These are phyloP conservation scores for Canavalia gladiata DNA, from an alignment of 306 rosid species.

Conservation along the genomic window DNA sequence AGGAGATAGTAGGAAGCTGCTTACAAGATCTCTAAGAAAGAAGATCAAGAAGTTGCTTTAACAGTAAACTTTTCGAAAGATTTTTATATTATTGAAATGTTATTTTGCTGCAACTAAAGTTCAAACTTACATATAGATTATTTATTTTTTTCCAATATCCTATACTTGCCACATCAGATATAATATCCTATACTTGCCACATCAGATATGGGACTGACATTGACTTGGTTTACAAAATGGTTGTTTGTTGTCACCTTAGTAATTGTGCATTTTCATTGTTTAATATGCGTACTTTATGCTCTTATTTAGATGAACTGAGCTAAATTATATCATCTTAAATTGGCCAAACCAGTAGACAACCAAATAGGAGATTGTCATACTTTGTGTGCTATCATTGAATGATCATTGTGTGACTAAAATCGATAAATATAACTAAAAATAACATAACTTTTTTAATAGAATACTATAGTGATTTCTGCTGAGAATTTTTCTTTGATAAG, in stretches of 20 bases:
- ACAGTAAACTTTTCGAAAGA: constrained; percentile 54
- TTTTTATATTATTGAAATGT: background rate
- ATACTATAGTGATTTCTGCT: background rate
- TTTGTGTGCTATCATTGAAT: background rate
- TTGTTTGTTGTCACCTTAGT: background rate
- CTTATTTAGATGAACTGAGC: constrained; percentile 8
- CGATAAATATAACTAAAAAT: background rate
- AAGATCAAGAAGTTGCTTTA: constrained; percentile 82
- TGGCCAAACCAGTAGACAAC: background rate
- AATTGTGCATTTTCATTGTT: constrained; percentile 33
- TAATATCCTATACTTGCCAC: background rate
- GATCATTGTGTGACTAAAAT: background rate
- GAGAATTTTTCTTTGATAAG: constrained; percentile 19
- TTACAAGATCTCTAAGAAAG: constrained; percentile 78
- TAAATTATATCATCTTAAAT: background rate
- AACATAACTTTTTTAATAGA: background rate
- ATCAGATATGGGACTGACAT: background rate
- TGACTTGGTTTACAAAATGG: background rate
- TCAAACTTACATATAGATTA: background rate
- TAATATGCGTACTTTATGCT: constrained; percentile 10
- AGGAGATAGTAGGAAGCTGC: constrained; percentile 89
- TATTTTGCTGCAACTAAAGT: constrained; percentile 2
- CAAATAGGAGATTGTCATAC: background rate
- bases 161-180: too few species aligned
- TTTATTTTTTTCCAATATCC: background rate